phyloP scores from a whole-genome alignment of 257 asterid genomes.

The Nicotiana otophora region DNA sequence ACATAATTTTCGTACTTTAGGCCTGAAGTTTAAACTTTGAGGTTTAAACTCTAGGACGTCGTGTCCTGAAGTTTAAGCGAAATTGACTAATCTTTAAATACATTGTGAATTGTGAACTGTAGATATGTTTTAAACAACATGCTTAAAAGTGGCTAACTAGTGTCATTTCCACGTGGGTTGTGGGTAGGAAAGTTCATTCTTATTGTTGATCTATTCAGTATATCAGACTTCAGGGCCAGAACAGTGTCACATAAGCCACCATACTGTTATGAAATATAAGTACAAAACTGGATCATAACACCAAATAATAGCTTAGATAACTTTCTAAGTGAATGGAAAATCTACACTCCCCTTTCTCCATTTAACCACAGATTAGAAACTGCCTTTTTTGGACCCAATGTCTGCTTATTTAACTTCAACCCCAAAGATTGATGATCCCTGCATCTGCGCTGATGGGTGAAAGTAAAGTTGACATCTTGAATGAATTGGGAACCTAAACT shows the following conservation, averaged over 20 bases:
- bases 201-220: not conserved
- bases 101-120: too few relatives aligned
- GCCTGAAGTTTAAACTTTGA: too few relatives aligned
- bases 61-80: too few relatives aligned
- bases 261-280: not conserved
- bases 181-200: not conserved
- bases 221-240: not conserved
- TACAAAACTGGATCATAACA: not conserved
- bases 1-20: too few relatives aligned
- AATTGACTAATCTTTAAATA: too few relatives aligned
- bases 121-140: too few relatives aligned
- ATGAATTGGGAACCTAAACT: not conserved
- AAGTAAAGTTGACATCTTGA: not conserved
- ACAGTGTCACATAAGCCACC: not conserved
- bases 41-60: too few relatives aligned
- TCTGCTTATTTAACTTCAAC: not conserved
- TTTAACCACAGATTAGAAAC: not conserved
- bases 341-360: not conserved
- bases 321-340: not conserved
- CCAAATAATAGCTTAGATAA: not conserved
- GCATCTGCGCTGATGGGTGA: not conserved
- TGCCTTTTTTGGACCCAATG: not conserved
- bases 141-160: too few relatives aligned
- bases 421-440: not conserved
- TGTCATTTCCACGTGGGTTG: not conserved